Evolutionary conservation across 257 asterid species (phyloP).

Genomic region (Solanum etuberosum): DNA sequence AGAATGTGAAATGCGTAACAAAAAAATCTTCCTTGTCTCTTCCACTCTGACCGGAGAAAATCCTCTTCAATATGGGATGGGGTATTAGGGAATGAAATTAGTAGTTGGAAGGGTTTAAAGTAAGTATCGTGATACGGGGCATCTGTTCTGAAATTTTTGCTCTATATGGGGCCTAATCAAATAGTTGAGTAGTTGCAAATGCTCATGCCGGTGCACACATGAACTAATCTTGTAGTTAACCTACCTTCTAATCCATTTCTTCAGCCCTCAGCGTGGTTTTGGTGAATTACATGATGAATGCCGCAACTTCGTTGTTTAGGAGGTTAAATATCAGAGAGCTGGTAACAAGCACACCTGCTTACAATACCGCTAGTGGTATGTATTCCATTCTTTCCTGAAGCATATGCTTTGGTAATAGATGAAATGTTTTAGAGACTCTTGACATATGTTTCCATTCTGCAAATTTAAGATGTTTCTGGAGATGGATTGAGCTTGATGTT

Average conservation of each 20-base stretch:
- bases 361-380: conserved; percentile 49
- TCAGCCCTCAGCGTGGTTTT: not conserved
- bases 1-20: not conserved
- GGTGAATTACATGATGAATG: conserved; percentile 7
- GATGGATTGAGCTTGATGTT: conserved; percentile 72
- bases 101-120: not conserved
- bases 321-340: conserved; percentile 58
- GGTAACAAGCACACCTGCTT: conserved; percentile 33
- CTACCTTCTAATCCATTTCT: not conserved
- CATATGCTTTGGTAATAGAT: not conserved
- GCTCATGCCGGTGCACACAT: not conserved
- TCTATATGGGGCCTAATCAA: not conserved
- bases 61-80: not conserved
- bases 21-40: not conserved
- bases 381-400: not conserved
- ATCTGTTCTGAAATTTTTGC: not conserved
- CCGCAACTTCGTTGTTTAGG: conserved; percentile 17
- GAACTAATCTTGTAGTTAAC: not conserved
- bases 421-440: not conserved
- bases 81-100: not conserved
- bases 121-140: not conserved
- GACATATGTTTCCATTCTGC: not conserved
- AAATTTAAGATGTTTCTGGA: conserved; percentile 47
- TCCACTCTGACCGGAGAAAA: not conserved
- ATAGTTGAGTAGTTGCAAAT: not conserved